Percentiles rank a stretch among this genome's conserved stretches.
Evolutionary conservation across 768 basidiomycete genomes (phyloP).

Genomic region (Termitomyces sp.): DNA sequence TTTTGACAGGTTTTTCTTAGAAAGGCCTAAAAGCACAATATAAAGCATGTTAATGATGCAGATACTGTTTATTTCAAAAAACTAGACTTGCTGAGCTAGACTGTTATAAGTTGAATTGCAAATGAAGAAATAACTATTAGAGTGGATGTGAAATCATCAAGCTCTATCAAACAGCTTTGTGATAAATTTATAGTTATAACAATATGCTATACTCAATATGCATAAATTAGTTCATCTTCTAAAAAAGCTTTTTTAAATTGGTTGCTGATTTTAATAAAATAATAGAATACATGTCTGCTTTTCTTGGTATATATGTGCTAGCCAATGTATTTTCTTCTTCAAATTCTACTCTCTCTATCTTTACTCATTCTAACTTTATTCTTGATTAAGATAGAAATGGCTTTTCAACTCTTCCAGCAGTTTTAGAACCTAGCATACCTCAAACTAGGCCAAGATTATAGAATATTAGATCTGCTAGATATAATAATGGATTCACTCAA

Average conservation of each 20-base stretch:
- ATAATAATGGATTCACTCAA: no score
- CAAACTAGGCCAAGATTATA: no score
- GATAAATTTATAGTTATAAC: neutral
- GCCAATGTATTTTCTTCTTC: neutral
- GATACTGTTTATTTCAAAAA: neutral
- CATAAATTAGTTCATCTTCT: neutral
- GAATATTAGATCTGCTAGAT: no score
- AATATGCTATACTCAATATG: neutral
- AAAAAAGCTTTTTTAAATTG: neutral
- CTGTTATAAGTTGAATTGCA: neutral
- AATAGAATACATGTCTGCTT: neutral
- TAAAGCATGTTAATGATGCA: neutral
- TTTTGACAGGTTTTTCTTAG: no score
- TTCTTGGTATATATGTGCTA: neutral
- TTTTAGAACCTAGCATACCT: neutral
- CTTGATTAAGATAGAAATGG: neutral
- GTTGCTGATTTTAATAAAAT: neutral
- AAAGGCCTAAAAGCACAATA: no score
- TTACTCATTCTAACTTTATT: neutral
- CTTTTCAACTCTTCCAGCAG: neutral
- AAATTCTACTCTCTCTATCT: neutral
- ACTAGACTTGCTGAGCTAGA: neutral
- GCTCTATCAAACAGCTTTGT: no score
- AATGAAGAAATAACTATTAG: neutral
- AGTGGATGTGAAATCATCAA: neutral